Conservation (phyloP, 208 protist species). For the Herpetomonas samuelpessoai region DNA sequence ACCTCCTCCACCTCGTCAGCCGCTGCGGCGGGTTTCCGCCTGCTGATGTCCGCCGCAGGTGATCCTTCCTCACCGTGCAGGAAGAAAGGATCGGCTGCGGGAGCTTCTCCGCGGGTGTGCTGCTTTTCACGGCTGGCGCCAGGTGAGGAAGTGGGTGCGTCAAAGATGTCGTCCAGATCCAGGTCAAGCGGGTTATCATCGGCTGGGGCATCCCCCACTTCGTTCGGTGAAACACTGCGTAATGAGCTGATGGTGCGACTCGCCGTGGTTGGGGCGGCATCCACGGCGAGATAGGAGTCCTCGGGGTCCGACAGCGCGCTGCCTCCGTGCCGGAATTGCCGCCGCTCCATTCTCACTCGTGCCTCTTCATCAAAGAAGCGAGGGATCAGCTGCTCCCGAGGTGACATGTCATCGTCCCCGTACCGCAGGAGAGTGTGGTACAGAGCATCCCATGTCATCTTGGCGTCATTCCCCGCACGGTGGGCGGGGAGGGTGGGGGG, state of each 20-base stretch:
- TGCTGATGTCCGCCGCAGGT: too few relatives aligned
- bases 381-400: slow-evolving; percentile 83
- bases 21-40: too few relatives aligned
- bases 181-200: slow-evolving; percentile 41
- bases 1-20: too few relatives aligned
- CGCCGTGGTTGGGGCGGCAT: background rate
- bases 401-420: slow-evolving; percentile 83
- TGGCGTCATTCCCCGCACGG: slow-evolving; percentile 83
- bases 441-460: slow-evolving; percentile 89
- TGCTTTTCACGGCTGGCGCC: too few relatives aligned
- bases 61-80: too few relatives aligned
- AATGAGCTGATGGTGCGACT: too few relatives aligned
- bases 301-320: slow-evolving; percentile 3
- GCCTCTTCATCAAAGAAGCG: slow-evolving; percentile 87
- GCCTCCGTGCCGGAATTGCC: slow-evolving; percentile 12
- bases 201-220: too few relatives aligned
- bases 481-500: slow-evolving; percentile 68
- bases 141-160: too few relatives aligned
- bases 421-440: slow-evolving; percentile 88
- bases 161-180: slow-evolving; percentile 82
- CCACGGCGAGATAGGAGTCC: background rate
- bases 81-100: too few relatives aligned
- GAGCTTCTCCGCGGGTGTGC: too few relatives aligned
- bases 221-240: too few relatives aligned
- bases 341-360: slow-evolving; percentile 50